Percentiles rank a stretch among this genome's conserved stretches.
Conservation (phyloP, 805 yeast species). For the Metschnikowia sp. region DNA sequence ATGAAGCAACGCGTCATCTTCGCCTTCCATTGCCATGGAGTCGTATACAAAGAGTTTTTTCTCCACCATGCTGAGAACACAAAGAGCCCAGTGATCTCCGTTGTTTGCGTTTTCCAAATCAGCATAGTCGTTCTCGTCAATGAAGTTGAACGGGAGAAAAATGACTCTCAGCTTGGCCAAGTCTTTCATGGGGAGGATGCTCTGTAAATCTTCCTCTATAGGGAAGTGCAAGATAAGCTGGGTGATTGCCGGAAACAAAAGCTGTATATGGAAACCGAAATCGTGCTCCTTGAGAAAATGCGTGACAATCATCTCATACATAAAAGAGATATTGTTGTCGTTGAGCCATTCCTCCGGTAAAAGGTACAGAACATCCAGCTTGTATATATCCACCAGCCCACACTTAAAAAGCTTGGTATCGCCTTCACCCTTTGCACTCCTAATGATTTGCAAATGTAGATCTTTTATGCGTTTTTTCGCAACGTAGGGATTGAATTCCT, state of each 20-base stretch:
- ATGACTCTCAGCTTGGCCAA: conserved; percentile 41
- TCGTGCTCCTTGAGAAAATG: conserved; percentile 18
- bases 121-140: conserved; percentile 31
- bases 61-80: conserved; percentile 49
- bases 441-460: conserved; percentile 7
- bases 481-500: conserved; percentile 6
- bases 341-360: conserved; percentile 70
- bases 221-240: conserved; percentile 56
- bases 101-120: conserved; percentile 57
- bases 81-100: conserved; percentile 77
- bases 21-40: conserved; percentile 42
- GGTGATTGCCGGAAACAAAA: conserved; percentile 58
- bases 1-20: conserved; percentile 29
- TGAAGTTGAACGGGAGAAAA: conserved; percentile 68
- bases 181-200: conserved; percentile 31
- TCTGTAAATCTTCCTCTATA: conserved; percentile 34
- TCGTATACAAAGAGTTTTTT: conserved; percentile 55
- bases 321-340: conserved; percentile 63
- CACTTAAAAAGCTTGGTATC: conserved; percentile 42
- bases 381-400: conserved; percentile 55
- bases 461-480: conserved; percentile 7
- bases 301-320: conserved; percentile 48
- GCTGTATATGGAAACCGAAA: conserved; percentile 25
- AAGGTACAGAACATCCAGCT: conserved; percentile 55
- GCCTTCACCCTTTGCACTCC: conserved; percentile 8